Conservation (phyloP, 805 yeast genomes). For the Yarrowia hollandica region DNA sequence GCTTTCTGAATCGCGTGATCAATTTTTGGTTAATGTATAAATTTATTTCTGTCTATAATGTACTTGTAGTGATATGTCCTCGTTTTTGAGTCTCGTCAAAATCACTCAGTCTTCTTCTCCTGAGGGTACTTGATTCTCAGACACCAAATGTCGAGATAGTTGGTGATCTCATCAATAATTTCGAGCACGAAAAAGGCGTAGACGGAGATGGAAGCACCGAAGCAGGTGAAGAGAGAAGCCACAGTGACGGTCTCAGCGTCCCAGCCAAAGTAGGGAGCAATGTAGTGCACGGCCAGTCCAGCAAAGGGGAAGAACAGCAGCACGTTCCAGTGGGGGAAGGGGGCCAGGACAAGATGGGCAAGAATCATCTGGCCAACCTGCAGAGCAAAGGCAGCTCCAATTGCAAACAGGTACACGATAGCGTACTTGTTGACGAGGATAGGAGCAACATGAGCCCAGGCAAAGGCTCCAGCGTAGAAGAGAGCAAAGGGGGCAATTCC, state of each 20-base stretch:
- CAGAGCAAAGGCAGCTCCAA: slow-evolving; percentile 77
- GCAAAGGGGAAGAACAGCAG: slow-evolving; percentile 58
- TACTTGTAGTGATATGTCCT: background rate
- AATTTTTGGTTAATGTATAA: background rate
- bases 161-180: slow-evolving; percentile 75
- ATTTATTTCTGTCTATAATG: background rate
- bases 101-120: slow-evolving; percentile 7
- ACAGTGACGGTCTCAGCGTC: slow-evolving; percentile 48
- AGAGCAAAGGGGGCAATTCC: slow-evolving; percentile 69
- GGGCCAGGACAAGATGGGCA: slow-evolving; percentile 78
- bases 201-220: slow-evolving; percentile 69
- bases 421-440: slow-evolving; percentile 41
- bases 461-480: slow-evolving; percentile 53
- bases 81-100: background rate
- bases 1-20: no score
- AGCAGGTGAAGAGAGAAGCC: slow-evolving; percentile 64
- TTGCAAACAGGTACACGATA: slow-evolving; percentile 62
- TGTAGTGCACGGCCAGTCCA: slow-evolving; percentile 38
- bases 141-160: slow-evolving; percentile 79
- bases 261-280: slow-evolving; percentile 32
- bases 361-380: slow-evolving; percentile 88
- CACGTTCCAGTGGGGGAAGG: slow-evolving; percentile 66
- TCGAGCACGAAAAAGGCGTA: slow-evolving; percentile 75
- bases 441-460: slow-evolving; percentile 53
- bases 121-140: slow-evolving; percentile 58